Base-by-base conservation (phyloP, 495 filamentous ascomycete species). In the Neurospora sp. region DNA sequence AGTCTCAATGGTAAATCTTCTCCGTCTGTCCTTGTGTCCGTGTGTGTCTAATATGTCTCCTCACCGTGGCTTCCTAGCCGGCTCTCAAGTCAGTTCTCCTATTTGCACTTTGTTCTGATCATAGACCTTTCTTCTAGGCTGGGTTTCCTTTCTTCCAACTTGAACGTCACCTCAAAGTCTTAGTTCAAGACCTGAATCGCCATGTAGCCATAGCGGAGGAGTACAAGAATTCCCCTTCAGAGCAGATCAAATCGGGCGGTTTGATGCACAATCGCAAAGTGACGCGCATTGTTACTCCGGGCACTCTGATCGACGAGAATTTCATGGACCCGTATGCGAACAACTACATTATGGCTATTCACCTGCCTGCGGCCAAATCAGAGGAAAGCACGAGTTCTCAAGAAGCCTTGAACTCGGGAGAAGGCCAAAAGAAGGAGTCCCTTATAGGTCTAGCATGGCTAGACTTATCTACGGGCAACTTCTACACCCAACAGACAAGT, bases 151-250 rank as follows among this genome's bases (percentile, higher is more conserved):
- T 93, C 79, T 94, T 91, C 76, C 94, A 98, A 79, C 85, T 98
- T 48, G 94, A 97, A 78, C 90, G 94, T 18, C 97, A 92, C 80
- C 88, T 98, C 74, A 98, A 97, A 81, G 89, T 92, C 66, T 87
- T 99, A 5, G 96, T 99, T 11, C 90, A 96, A 80, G 96, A 99
- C 76, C 83, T 95, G 66, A 92, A 92, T 75, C 91, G 92, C 79
- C 92, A 94, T 80, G 96, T 99, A 74, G 96, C 96, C 69, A 92
- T 99, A 73, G 93, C 92, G 48, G 96, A 99, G 80, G 96, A 99
- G 78, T 94, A 96, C 76, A 88, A 90, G 0, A 91, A 92, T 74
- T 85, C 88, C 74, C 81, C 88, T 54, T 87, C 90, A 42, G 85
- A 86, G 46, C 92, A 89, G 82, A 83, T 88, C 54, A 93, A 90